Base-by-base conservation (phyloP, 768 basidiomycete genomes). In the Cubamyces lactineus region DNA sequence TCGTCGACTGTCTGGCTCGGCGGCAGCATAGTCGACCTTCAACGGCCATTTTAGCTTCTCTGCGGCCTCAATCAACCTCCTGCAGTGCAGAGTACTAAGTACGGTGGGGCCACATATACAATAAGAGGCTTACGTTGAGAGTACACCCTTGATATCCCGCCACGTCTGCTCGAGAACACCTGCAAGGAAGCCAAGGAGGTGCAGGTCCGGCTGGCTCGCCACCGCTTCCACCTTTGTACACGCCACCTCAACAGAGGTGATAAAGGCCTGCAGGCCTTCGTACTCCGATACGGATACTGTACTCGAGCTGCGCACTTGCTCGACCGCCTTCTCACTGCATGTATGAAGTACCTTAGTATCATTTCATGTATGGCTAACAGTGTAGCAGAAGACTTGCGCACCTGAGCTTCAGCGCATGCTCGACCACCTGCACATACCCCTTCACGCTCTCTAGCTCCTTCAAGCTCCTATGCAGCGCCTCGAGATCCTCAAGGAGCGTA, bases 21-120 rank as follows among this genome's bases (percentile, higher is more conserved):
- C 79, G 0, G 81, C 63, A 21, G 77, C 70, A 68, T 91, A 94
- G 66, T 92, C 82, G 0, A 94, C 82, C 17, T 83, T 78, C 66
- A 81, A 79, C 2, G 96, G 96, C 96, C 96, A 98, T n/a, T 86
- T 82, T 24, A 98, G 73, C 48, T 78, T 80, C 73, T 96, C 94
- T 1, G 91, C 81, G 15, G 84, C 81, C 26, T 77, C 73, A 21
- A 86, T 75, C 23, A 98, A 77, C 5, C 79, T 73, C 19, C 95
- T 96, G 55, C 8, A 23, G 23, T n/a, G 19, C 21, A 43, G 53
- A 52, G 54, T 8, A 11, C n/a, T 54, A 52, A 57, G 42, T 45
- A 16, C 26, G 43, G n/a, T 43, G 62, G 17, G 61, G 5, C 41
- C 16, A 26, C 19, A 53, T 6, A 40, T 59, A 40, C 0, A n/a